Percentiles rank a stretch among this genome's conserved stretches.
Evolutionary conservation across 1,284 basidiomycete species (phyloP).

Genomic region (Ustilago lituana): DNA sequence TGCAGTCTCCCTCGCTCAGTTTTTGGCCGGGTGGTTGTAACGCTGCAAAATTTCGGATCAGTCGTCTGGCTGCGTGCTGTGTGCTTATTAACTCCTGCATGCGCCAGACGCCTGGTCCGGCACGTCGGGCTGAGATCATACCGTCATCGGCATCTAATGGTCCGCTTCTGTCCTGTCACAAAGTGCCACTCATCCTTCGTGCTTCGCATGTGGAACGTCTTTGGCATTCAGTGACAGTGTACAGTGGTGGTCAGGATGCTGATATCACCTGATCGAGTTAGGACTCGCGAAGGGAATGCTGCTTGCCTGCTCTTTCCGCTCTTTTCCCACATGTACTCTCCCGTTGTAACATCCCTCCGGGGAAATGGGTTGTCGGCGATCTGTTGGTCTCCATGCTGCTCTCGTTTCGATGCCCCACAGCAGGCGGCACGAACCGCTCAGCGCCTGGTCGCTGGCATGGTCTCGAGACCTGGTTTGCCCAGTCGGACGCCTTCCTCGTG

Average conservation of each 20-base stretch:
- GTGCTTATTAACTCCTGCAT: not conserved
- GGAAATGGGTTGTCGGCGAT: no score
- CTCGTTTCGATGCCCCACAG: no score
- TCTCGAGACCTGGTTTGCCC: no score
- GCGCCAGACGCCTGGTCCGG: slow-evolving; percentile 10
- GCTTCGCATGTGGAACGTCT: not conserved
- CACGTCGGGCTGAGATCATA: slow-evolving; percentile 57
- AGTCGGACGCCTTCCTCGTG: no score
- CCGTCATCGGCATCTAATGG: slow-evolving; percentile 49
- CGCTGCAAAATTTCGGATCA: slow-evolving; percentile 22
- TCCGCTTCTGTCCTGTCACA: not conserved
- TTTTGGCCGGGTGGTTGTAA: not conserved
- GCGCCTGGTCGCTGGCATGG: no score
- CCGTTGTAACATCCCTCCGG: slow-evolving; percentile 10
- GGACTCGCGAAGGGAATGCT: slow-evolving; percentile 68
- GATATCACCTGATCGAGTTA: slow-evolving; percentile 67
- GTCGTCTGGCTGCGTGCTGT: not conserved
- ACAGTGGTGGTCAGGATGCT: slow-evolving; percentile 16
- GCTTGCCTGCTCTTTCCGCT: slow-evolving; percentile 27
- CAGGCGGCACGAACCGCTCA: no score
- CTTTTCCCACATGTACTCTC: slow-evolving; percentile 13
- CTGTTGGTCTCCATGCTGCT: no score
- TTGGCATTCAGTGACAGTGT: not conserved
- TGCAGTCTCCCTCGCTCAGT: slow-evolving; percentile 9
- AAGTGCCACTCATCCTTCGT: not conserved